These are phyloP conservation scores for Ascochyta lentis DNA, from an alignment of 2,329 filamentous ascomycete genomes.

Conservation along the genomic window DNA sequence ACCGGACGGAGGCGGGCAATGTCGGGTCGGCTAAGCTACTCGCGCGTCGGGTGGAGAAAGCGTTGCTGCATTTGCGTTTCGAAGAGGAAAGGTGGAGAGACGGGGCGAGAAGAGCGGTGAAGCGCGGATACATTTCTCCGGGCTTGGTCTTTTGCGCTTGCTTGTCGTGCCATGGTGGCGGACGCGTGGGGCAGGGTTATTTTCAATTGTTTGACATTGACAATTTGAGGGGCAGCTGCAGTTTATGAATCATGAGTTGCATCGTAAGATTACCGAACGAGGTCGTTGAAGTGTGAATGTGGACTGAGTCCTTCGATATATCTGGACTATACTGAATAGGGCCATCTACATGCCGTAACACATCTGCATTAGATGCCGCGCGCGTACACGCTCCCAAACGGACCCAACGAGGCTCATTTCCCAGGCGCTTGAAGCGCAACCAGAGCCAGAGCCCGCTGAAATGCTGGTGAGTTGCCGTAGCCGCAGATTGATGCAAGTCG, in stretches of 20 bases:
- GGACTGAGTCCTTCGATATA: constrained; percentile 18
- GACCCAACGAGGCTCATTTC: constrained; percentile 1
- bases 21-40: constrained; percentile 4
- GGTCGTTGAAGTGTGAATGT: constrained; percentile 17
- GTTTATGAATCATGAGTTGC: constrained; percentile 16
- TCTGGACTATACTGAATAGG: constrained; percentile 8
- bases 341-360: constrained; percentile 10
- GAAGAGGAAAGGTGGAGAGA: constrained; percentile 7
- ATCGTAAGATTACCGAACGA: constrained; percentile 11
- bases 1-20: constrained; percentile 12
- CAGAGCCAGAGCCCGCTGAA: background rate
- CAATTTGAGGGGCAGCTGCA: constrained; percentile 11
- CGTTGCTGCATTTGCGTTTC: constrained; percentile 1
- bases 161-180: constrained; percentile 12
- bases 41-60: background rate
- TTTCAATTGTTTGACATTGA: constrained; percentile 11
- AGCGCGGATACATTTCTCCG: constrained; percentile 14
- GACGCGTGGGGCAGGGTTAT: constrained; percentile 12
- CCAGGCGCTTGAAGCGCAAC: constrained; percentile 2
- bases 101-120: constrained; percentile 18
- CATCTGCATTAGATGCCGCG: background rate
- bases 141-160: background rate
- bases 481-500: constrained; percentile 11
- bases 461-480: background rate
- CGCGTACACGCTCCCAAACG: background rate